Evolutionary conservation across 106 monocot species (phyloP).

Genomic region (Hemerocallis citrina): DNA sequence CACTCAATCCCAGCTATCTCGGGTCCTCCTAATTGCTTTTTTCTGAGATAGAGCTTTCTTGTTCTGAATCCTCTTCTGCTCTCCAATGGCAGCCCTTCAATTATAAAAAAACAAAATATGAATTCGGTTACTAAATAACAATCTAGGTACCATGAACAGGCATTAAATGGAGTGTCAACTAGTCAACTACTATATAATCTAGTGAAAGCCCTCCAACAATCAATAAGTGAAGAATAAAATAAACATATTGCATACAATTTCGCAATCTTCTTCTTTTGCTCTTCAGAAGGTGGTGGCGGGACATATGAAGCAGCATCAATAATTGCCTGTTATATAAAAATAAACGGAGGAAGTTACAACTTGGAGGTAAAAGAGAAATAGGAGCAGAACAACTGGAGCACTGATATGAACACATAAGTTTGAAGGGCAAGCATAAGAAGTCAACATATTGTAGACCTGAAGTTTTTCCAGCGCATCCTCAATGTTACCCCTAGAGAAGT

Average conservation of each 20-base stretch:
- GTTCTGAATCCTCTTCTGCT: slow-evolving; percentile 72
- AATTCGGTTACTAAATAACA: background rate
- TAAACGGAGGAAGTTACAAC: background rate
- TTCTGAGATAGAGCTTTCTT: slow-evolving; percentile 86
- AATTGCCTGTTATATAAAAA: slow-evolving; percentile 45
- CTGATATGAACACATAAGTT: background rate
- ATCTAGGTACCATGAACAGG: background rate
- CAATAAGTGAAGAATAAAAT: background rate
- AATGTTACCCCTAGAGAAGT: slow-evolving; percentile 70
- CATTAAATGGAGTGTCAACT: too few species aligned
- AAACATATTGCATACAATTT: slow-evolving; percentile 58
- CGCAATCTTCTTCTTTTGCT: slow-evolving; percentile 88
- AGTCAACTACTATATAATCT: too few species aligned
- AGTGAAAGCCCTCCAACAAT: background rate
- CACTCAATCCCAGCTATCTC: slow-evolving; percentile 77
- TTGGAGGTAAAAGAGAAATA: background rate
- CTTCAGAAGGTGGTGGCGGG: slow-evolving; percentile 92
- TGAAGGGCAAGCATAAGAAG: background rate
- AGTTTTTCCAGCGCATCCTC: slow-evolving; percentile 90
- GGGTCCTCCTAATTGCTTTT: slow-evolving; percentile 78
- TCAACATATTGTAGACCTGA: slow-evolving; percentile 42
- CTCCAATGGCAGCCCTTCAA: slow-evolving; percentile 69
- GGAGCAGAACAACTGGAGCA: background rate
- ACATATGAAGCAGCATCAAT: slow-evolving; percentile 97
- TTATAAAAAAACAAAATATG: slow-evolving; percentile 1